A percentile compares a stretch with the other conserved stretches of the same genome.
These are phyloP conservation scores for Lodderomyces parapsilosis DNA, from an alignment of 1,139 yeast genomes.

Conservation along the genomic window DNA sequence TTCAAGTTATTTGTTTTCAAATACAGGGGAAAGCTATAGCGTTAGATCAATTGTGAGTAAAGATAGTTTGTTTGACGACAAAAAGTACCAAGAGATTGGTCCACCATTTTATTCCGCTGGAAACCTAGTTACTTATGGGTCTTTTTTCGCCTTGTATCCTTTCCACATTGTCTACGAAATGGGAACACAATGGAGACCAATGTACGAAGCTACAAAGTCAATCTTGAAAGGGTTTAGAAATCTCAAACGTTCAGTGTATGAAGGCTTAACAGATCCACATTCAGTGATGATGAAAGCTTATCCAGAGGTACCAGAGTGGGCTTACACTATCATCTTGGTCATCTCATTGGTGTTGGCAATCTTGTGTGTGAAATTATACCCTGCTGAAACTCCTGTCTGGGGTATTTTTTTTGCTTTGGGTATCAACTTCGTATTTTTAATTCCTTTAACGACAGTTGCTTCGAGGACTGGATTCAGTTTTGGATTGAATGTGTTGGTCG, in stretches of 20 bases:
- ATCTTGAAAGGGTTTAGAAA: constrained; percentile 10
- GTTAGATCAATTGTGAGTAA: constrained; percentile 42
- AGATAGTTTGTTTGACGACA: constrained; percentile 30
- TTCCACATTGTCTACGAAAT: constrained; percentile 46
- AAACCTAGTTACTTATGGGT: constrained; percentile 49
- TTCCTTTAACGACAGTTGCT: constrained; percentile 53
- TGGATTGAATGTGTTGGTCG: constrained; percentile 58
- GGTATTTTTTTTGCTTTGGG: constrained; percentile 56
- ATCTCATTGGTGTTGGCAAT: constrained; percentile 50
- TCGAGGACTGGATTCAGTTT: constrained; percentile 51
- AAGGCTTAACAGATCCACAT: constrained; percentile 47
- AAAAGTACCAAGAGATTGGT: constrained; percentile 43
- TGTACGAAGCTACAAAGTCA: constrained; percentile 13
- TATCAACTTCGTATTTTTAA: constrained; percentile 52
- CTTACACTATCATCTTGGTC: constrained; percentile 47
- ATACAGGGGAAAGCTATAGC: constrained; percentile 42
- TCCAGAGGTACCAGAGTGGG: constrained; percentile 64
- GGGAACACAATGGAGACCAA: constrained; percentile 22
- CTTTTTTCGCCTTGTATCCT: constrained; percentile 58
- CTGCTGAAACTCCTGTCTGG: constrained; percentile 56
- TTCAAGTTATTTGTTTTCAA: constrained; percentile 41
- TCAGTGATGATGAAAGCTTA: constrained; percentile 53
- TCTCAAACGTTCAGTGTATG: constrained; percentile 14
- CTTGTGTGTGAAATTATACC: constrained; percentile 44
- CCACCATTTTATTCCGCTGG: constrained; percentile 44